These are phyloP conservation scores for Haberlea rhodopensis DNA, from an alignment of 257 asterid species.

Conservation along the genomic window DNA sequence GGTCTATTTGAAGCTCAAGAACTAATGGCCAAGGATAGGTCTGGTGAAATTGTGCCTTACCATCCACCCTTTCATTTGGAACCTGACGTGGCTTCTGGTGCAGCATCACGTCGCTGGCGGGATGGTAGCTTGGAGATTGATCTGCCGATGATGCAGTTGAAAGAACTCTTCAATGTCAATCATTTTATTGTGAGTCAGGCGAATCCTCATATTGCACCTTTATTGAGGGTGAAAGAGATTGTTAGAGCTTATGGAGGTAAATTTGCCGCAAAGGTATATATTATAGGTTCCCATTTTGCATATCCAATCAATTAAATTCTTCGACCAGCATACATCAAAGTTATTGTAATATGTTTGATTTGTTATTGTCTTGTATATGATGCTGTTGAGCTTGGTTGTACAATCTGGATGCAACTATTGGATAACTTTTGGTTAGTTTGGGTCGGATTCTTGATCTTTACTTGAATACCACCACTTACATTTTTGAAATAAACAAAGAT, in stretches of 20 bases:
- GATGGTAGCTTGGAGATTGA: slow-evolving; percentile 98
- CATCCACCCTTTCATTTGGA: slow-evolving; percentile 95
- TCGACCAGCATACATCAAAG: not conserved
- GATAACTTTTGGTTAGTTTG: not conserved
- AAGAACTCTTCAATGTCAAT: slow-evolving; percentile 92
- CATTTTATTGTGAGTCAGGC: slow-evolving; percentile 98
- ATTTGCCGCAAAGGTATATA: slow-evolving; percentile 86
- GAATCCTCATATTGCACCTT: slow-evolving; percentile 93
- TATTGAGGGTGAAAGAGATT: slow-evolving; percentile 80
- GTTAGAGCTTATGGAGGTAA: slow-evolving; percentile 88
- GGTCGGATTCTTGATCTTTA: not conserved
- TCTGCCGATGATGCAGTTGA: slow-evolving; percentile 95
- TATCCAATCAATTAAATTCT: too few relatives aligned
- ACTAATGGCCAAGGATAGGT: slow-evolving; percentile 92
- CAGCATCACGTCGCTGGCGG: slow-evolving; percentile 83
- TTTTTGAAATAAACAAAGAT: not conserved
- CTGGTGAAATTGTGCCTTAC: slow-evolving; percentile 90
- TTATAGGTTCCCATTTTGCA: not conserved
- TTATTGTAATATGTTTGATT: too few relatives aligned
- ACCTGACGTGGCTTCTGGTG: slow-evolving; percentile 63
- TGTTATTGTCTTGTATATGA: too few relatives aligned
- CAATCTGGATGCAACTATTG: not conserved
- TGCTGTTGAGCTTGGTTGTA: not conserved
- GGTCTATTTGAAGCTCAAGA: slow-evolving; percentile 98
- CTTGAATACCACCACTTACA: not conserved